These are phyloP conservation scores for Quercus alba DNA, from an alignment of 306 rosid species.

Conservation along the genomic window DNA sequence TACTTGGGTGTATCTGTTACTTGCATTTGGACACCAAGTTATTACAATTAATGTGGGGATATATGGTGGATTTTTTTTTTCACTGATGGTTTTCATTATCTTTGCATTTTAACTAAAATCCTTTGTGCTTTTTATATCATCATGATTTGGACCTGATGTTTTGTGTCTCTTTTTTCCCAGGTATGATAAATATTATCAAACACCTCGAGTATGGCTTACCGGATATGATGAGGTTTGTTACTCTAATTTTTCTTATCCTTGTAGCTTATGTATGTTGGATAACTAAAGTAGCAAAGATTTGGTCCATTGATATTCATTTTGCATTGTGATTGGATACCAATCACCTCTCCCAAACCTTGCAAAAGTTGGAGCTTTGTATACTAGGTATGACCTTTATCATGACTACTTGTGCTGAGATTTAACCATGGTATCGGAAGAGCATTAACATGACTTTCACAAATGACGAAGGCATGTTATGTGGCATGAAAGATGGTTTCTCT, in stretches of 20 bases:
- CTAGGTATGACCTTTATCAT: too few species aligned
- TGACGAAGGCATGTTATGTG: neutral
- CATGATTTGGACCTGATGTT: constrained; percentile 96
- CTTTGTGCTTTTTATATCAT: constrained; percentile 30
- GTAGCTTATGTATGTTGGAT: neutral
- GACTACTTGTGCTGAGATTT: neutral
- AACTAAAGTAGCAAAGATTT: neutral
- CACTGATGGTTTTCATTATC: neutral
- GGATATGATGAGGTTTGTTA: constrained; percentile 93
- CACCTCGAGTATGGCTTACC: constrained; percentile 99
- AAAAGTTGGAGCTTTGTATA: too few species aligned
- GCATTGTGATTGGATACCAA: neutral
- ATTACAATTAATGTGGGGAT: too few species aligned
- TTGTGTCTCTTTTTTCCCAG: constrained; percentile 42
- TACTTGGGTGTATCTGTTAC: too few species aligned
- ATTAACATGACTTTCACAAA: neutral
- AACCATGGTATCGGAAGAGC: neutral
- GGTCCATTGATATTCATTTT: neutral
- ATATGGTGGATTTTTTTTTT: too few species aligned
- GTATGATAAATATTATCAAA: constrained; percentile 95
- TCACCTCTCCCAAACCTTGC: too few species aligned
- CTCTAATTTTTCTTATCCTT: constrained; percentile 5
- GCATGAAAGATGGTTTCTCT: neutral
- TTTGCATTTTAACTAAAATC: neutral
- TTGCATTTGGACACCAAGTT: too few species aligned